phyloP scores from a whole-genome alignment of 768 basidiomycete species.

The Psilocybe sp. region DNA sequence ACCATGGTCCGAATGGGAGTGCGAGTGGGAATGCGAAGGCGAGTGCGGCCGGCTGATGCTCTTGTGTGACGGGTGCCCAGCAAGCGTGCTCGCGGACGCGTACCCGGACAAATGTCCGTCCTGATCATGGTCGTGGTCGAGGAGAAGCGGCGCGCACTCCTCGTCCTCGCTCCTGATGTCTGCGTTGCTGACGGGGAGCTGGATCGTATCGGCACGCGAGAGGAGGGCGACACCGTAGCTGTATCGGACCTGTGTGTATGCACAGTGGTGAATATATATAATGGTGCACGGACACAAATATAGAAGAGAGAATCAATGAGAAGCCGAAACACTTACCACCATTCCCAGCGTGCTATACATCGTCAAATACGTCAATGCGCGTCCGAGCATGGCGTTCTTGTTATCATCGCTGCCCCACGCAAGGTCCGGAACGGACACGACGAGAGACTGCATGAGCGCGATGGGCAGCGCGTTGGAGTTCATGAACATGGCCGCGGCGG shows the following conservation, averaged over 20 bases:
- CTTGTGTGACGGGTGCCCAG: too few relatives aligned
- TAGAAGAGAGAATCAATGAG: neutral
- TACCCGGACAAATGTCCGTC: too few relatives aligned
- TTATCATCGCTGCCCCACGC: slow-evolving; percentile 83
- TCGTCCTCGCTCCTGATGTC: slow-evolving; percentile 16
- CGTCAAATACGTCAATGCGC: slow-evolving; percentile 87
- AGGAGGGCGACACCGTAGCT: slow-evolving; percentile 88
- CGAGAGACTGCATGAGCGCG: slow-evolving; percentile 89
- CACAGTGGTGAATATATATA: too few relatives aligned
- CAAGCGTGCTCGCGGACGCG: too few relatives aligned
- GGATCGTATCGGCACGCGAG: slow-evolving; percentile 58
- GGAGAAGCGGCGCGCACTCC: slow-evolving; percentile 37
- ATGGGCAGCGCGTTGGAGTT: slow-evolving; percentile 95
- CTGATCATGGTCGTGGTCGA: neutral
- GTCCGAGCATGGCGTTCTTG: slow-evolving; percentile 85
- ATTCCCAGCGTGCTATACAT: slow-evolving; percentile 94
- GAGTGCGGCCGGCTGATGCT: too few relatives aligned
- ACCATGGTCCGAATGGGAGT: too few relatives aligned
- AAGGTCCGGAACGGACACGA: slow-evolving; percentile 75
- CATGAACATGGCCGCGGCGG: slow-evolving; percentile 87
- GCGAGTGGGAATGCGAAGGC: too few relatives aligned
- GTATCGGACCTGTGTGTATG: slow-evolving; percentile 96
- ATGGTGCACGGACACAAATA: neutral
- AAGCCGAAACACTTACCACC: slow-evolving; percentile 87
- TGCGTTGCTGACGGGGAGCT: slow-evolving; percentile 5